Evolutionary conservation across 139 green algal genomes (phyloP), one percentile per base, ranked within the genome.

Genomic region (Volvox africanus): DNA sequence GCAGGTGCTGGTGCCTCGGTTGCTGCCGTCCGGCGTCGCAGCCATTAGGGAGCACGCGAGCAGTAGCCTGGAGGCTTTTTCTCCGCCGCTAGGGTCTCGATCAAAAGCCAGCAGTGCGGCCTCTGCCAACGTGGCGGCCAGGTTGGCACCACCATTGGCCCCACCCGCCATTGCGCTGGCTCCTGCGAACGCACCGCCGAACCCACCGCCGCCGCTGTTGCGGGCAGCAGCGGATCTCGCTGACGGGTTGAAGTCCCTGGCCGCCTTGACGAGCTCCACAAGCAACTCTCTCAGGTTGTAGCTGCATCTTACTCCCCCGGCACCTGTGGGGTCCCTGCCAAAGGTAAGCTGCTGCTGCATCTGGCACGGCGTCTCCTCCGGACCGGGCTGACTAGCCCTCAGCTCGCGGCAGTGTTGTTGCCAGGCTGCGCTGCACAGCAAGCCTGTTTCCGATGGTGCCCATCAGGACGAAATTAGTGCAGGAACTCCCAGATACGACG

Each of bases 401-500:
- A 44, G 19, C 11, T 26, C 16, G 26, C 5, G 9, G 13, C 36
- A 19, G 78, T 44, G 17, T 12, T 32, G 35, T 6, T 76, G 36
- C 33, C 61, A 69, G 0, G 33, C 65, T 20, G 35, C 32, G 21
- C 82, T 88, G 82, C 82, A 88, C 1, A 88, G 65, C 20, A 88
- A 19, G 1, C 82, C 82, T 88, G 62, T 28, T 3, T 73, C 12
- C 65, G 16, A 16, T 24, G 24, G 24, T 16, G 6, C 24, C 9
- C 65, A 73, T 6, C 65, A 55, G 44, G 9, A 5, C 5, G 44
- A 55, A 55, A 55, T 55, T 55, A 9, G 5, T 55, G 44, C 44
- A 55, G 44, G 5, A 55, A 55, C 44, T 55, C 44, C 5, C 44
- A 55, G 9, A 9, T 55, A 9, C 44, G 44, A 55, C n/a, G n/a